A percentile compares a stretch with the other conserved stretches of the same genome.
Conservation (phyloP, 371 early-diverging fungal species). For the Syncephalastrum racemosum region DNA sequence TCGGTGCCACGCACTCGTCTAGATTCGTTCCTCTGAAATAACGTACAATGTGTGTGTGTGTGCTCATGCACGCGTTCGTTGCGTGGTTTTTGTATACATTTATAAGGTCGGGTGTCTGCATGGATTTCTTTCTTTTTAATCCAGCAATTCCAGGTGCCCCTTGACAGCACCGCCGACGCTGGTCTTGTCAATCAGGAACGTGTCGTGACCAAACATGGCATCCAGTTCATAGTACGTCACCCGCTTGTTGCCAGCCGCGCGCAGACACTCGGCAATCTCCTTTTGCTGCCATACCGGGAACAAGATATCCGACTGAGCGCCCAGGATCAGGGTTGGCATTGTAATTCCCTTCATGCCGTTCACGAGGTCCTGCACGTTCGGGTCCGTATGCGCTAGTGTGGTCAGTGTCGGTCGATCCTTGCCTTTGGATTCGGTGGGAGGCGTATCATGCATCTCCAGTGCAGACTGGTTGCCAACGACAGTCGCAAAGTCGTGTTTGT, state of each 20-base stretch:
- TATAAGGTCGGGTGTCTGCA: no score
- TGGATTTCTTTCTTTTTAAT: conserved; percentile 3
- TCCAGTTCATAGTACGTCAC: conserved; percentile 97
- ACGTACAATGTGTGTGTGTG: conserved; percentile 11
- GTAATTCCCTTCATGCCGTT: conserved; percentile 57
- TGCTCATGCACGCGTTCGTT: no score
- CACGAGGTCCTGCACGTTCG: conserved; percentile 53
- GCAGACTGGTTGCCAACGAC: conserved; percentile 38
- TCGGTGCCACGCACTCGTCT: conserved; percentile 94
- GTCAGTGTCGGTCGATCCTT: conserved; percentile 18
- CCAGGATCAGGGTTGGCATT: conserved; percentile 86
- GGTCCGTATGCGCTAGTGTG: conserved; percentile 39
- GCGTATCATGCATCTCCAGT: conserved; percentile 25
- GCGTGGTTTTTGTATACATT: no score
- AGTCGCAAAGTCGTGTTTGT: conserved; percentile 18
- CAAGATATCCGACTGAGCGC: conserved; percentile 92
- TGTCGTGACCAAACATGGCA: conserved; percentile 95
- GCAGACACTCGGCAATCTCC: conserved; percentile 88
- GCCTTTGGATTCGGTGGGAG: conserved; percentile 8
- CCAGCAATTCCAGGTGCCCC: conserved; percentile 81
- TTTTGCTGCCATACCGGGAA: conserved; percentile 96
- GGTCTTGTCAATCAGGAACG: conserved; percentile 88
- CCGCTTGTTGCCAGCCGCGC: conserved; percentile 75
- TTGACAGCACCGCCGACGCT: conserved; percentile 93
- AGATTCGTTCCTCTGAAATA: conserved; percentile 83